These are phyloP conservation scores for Forsythia suspensa DNA, from an alignment of 257 asterid species.

Conservation along the genomic window DNA sequence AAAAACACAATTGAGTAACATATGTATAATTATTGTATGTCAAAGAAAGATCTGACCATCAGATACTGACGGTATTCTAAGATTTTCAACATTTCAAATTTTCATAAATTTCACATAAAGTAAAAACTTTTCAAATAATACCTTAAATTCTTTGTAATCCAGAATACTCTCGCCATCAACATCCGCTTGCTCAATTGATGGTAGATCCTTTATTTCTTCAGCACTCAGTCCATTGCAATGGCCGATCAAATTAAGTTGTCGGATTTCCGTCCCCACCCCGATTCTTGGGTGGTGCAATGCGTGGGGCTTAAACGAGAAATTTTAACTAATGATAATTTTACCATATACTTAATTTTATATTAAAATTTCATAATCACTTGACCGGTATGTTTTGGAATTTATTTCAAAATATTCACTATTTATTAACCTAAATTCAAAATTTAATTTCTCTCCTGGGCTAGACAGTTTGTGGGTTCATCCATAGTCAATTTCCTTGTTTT, in stretches of 20 bases:
- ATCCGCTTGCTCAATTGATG: constrained; percentile 90
- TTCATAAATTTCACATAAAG: not conserved
- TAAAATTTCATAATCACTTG: too few relatives aligned
- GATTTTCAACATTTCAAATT: not conserved
- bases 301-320: too few relatives aligned
- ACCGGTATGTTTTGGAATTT: too few relatives aligned
- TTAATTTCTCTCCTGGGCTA: too few relatives aligned
- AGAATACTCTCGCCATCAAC: constrained; percentile 78
- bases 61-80: not conserved
- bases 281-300: too few relatives aligned
- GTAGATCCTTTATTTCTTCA: constrained; percentile 78
- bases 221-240: constrained; percentile 77
- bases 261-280: too few relatives aligned
- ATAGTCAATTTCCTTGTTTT: too few relatives aligned
- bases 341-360: too few relatives aligned
- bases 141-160: constrained; percentile 85
- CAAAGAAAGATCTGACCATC: not conserved
- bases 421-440: too few relatives aligned
- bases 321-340: too few relatives aligned
- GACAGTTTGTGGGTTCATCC: too few relatives aligned
- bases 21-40: not conserved
- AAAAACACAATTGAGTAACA: not conserved
- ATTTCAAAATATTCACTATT: too few relatives aligned
- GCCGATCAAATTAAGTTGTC: constrained; percentile 62
- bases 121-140: constrained; percentile 13